Base-by-base conservation (phyloP, 2,329 filamentous ascomycete species). In the Diplocarpon rosae region DNA sequence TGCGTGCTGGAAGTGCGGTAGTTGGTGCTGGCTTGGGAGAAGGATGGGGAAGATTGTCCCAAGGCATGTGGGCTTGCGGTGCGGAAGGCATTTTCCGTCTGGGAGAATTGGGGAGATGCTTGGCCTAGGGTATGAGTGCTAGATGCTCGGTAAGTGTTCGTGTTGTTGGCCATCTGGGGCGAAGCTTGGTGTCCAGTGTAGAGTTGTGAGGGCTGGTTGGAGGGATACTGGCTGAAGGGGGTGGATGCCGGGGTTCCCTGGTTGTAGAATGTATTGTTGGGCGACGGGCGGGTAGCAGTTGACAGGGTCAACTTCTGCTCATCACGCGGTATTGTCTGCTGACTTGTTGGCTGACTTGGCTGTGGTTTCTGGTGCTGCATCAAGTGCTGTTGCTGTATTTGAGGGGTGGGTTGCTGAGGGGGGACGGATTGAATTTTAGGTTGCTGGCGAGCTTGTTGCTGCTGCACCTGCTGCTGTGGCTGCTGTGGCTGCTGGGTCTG, bases 31-130 rank as follows among this genome's bases (percentile, higher is more conserved):
- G 52, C 43, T 27, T 58, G 57, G 16, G 54, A 52, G 42, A 56
- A 60, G 2, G 56, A 54, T 7, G 58, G 54, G 3, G 58, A 57
- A 10, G 57, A 46, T 24, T 61, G 57, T 14, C 57, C 32, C 16
- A 59, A 51, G 10, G 45, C 51, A 27, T 59, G 58, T 24, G 57
- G 56, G 47, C 53, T 58, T n/a, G 57, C 47, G 17, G 58, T 57
- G 38, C 59, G 50, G 37, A 58, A 61, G 13, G 54, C 42, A 37
- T 51, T 58, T 36, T 61, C 57, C 24, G 52, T 44, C 36, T 56
- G 56, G 15, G 56, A 49, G 17, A 59, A 61, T 43, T 58, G 56
- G 27, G 57, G 55, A 20, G 56, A 56, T 33, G 57, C 43, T 45
- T 59, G 56, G 13, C 54, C 44, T 29, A 59, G 40, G 9, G 52